Percentiles rank a stretch among this genome's conserved stretches.
phyloP scores from a whole-genome alignment of 257 asterid species.

The Solanum clarkiae region DNA sequence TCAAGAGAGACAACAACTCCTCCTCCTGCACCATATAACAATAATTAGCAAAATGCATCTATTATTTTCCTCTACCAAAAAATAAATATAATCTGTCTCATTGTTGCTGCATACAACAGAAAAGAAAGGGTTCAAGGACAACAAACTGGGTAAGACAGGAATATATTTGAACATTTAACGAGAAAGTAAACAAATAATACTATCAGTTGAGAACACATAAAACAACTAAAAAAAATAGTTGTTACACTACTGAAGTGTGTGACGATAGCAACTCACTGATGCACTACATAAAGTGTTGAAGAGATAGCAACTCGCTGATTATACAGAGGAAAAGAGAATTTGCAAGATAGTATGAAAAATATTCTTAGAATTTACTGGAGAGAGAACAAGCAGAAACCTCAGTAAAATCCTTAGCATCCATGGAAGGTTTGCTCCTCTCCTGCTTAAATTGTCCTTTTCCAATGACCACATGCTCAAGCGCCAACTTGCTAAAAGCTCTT shows the following conservation, averaged over 20 bases:
- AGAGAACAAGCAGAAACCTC: not conserved
- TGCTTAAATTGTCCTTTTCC: slow-evolving; percentile 93
- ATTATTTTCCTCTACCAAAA: not conserved
- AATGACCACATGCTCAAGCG: slow-evolving; percentile 93
- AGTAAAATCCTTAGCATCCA: not conserved
- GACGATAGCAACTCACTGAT: not conserved
- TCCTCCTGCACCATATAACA: slow-evolving; percentile 44
- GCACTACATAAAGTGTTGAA: not conserved
- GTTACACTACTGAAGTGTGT: not conserved
- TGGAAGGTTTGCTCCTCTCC: slow-evolving; percentile 45
- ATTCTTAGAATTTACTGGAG: not conserved
- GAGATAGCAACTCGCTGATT: not conserved
- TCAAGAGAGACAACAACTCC: slow-evolving; percentile 70
- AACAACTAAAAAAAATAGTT: not conserved
- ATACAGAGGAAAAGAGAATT: not conserved
- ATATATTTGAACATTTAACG: not conserved
- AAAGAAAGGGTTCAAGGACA: not conserved
- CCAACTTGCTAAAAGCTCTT: slow-evolving; percentile 92
- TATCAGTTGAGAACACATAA: not conserved
- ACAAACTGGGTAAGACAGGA: not conserved
- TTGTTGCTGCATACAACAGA: not conserved
- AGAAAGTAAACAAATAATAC: not conserved
- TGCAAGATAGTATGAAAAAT: not conserved
- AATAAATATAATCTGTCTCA: not conserved
- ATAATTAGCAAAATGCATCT: not conserved